These are phyloP conservation scores for Solanum clarkiae DNA, from an alignment of 257 asterid genomes.

Conservation along the genomic window DNA sequence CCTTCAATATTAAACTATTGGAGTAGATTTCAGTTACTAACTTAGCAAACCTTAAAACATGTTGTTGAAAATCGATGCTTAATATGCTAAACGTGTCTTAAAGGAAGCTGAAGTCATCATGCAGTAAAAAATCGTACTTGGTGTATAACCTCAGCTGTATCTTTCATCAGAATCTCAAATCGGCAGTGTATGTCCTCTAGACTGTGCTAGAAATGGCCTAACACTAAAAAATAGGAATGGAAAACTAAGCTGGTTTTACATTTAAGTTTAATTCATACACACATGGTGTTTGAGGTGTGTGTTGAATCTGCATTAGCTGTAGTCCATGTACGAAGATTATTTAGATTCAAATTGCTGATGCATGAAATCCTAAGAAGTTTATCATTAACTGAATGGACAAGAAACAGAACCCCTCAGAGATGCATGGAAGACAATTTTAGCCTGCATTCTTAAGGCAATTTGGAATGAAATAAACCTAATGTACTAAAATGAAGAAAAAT, in stretches of 20 bases:
- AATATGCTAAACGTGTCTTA: background rate
- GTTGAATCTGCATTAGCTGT: background rate
- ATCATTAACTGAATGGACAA: background rate
- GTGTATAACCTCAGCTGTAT: background rate
- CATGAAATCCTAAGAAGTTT: background rate
- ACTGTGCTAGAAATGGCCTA: background rate
- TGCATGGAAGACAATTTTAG: background rate
- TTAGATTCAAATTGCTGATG: background rate
- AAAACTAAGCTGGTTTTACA: background rate
- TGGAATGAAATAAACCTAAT: background rate
- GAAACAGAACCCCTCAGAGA: background rate
- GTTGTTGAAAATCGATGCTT: too few relatives aligned
- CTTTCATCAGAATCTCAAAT: background rate
- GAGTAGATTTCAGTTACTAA: background rate
- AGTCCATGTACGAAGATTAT: background rate
- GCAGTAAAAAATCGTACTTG: background rate
- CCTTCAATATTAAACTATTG: background rate
- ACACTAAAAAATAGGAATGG: background rate
- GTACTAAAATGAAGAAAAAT: background rate
- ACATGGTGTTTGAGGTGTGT: background rate
- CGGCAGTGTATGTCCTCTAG: background rate
- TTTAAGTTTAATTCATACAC: background rate
- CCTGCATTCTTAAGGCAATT: background rate
- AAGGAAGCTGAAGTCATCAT: background rate
- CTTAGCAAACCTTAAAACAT: background rate